Conservation (phyloP, 345 rosid genomes). For the Eucalyptus pauciflora region DNA sequence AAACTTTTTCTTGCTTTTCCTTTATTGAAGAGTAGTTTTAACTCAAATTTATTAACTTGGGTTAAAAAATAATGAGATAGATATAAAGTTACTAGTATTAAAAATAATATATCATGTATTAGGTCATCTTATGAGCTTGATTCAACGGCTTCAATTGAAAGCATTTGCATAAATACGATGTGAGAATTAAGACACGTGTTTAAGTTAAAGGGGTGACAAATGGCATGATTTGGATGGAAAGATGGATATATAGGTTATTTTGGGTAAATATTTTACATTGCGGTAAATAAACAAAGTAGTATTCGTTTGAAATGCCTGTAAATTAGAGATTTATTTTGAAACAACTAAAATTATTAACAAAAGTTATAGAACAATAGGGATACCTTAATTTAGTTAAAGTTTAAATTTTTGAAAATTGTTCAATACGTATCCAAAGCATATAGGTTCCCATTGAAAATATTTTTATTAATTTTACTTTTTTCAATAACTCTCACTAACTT, state of each 20-base stretch:
- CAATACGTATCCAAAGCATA: not conserved
- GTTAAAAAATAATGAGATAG: too few relatives aligned
- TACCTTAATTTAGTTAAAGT: not conserved
- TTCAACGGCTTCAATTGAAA: not conserved
- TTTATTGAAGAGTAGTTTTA: too few relatives aligned
- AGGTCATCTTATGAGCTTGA: not conserved
- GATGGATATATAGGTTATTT: not conserved
- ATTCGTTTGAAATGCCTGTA: too few relatives aligned
- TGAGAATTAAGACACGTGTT: not conserved
- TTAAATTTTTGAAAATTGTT: not conserved
- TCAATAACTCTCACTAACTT: not conserved
- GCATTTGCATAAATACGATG: not conserved
- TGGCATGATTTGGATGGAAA: too few relatives aligned
- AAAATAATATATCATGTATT: not conserved
- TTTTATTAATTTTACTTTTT: too few relatives aligned
- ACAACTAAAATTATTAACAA: not conserved
- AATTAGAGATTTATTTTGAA: not conserved
- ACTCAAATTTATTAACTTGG: too few relatives aligned
- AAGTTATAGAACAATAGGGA: not conserved
- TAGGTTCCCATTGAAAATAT: not conserved
- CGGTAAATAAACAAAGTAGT: too few relatives aligned
- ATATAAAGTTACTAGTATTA: too few relatives aligned
- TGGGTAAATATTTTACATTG: not conserved
- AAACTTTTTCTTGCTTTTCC: not conserved
- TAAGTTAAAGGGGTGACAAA: not conserved